A percentile compares a stretch with the other conserved stretches of the same genome.
Conservation (phyloP, 192 early-diverging fungal species). For the Umbelopsis sp. region DNA sequence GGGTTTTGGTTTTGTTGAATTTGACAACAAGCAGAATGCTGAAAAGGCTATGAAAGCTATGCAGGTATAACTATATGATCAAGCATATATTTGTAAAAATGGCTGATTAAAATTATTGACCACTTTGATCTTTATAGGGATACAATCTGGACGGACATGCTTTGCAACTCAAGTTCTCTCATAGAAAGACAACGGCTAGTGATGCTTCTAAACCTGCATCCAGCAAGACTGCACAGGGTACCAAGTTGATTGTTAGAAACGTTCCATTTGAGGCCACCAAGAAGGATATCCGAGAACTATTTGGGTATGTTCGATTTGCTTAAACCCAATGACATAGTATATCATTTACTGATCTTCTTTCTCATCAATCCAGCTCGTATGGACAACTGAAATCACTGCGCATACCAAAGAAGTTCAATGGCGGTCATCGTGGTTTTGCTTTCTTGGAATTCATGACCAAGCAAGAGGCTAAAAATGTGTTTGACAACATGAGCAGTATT, state of each 20-base stretch:
- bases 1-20: constrained; percentile 99
- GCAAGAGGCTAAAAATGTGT: constrained; percentile 91
- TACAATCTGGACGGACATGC: constrained; percentile 85
- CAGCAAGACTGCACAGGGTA: constrained; percentile 77
- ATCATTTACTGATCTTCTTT: not conserved
- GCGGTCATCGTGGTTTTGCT: constrained; percentile 95
- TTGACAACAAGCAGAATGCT: constrained; percentile 79
- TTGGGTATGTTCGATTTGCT: constrained; percentile 58
- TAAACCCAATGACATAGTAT: constrained; percentile 6
- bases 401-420: constrained; percentile 91
- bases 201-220: constrained; percentile 83
- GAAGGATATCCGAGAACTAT: constrained; percentile 85
- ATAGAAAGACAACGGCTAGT: constrained; percentile 58
- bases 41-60: constrained; percentile 82
- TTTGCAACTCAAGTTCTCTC: constrained; percentile 91
- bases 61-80: constrained; percentile 60
- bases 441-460: constrained; percentile 98
- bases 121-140: constrained; percentile 39
- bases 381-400: constrained; percentile 95
- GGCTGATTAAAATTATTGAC: not conserved
- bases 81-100: not conserved
- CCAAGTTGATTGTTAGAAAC: constrained; percentile 80
- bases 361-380: constrained; percentile 64
- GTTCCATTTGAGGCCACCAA: constrained; percentile 96
- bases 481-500: constrained; percentile 83